A percentile compares a stretch with the other conserved stretches of the same genome.
These are phyloP conservation scores for Phyllosticta paracitricarpa DNA, from an alignment of 2,329 filamentous ascomycete species.

Conservation along the genomic window DNA sequence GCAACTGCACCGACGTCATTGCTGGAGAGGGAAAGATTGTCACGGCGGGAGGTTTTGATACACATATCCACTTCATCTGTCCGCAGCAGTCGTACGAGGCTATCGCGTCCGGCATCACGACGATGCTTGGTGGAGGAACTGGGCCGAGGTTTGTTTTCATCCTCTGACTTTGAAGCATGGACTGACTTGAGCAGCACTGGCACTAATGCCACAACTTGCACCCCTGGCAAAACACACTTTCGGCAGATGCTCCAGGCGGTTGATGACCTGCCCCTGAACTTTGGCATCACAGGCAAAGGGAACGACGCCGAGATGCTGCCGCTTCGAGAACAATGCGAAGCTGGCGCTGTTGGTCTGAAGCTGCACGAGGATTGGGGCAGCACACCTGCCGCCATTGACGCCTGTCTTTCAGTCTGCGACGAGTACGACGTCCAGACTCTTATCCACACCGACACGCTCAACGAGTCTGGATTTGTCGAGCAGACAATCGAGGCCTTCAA, in stretches of 20 bases:
- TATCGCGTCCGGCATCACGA: slow-evolving; percentile 77
- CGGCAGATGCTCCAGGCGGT: slow-evolving; percentile 82
- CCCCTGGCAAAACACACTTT: slow-evolving; percentile 73
- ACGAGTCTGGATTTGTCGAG: slow-evolving; percentile 96
- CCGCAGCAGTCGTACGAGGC: slow-evolving; percentile 83
- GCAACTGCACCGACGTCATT: slow-evolving; percentile 83
- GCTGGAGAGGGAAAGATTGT: slow-evolving; percentile 84
- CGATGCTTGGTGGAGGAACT: slow-evolving; percentile 81
- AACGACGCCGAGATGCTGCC: slow-evolving; percentile 67
- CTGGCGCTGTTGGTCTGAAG: slow-evolving; percentile 84
- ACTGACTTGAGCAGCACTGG: slow-evolving; percentile 52
- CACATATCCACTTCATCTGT: slow-evolving; percentile 90
- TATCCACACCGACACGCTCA: slow-evolving; percentile 86
- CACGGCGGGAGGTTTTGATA: slow-evolving; percentile 81
- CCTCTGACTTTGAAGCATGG: not conserved
- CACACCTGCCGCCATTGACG: slow-evolving; percentile 84
- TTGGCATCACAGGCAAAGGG: slow-evolving; percentile 88
- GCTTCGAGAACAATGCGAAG: slow-evolving; percentile 68
- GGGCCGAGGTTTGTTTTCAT: slow-evolving; percentile 60
- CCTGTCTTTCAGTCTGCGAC: slow-evolving; percentile 71
- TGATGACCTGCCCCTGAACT: slow-evolving; percentile 72
- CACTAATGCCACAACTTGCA: slow-evolving; percentile 87
- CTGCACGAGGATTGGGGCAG: slow-evolving; percentile 94
- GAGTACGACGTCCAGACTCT: slow-evolving; percentile 86
- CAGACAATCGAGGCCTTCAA: slow-evolving; percentile 80